Conservation (phyloP, 2,329 filamentous ascomycete genomes). For the Nemania bipapillata region DNA sequence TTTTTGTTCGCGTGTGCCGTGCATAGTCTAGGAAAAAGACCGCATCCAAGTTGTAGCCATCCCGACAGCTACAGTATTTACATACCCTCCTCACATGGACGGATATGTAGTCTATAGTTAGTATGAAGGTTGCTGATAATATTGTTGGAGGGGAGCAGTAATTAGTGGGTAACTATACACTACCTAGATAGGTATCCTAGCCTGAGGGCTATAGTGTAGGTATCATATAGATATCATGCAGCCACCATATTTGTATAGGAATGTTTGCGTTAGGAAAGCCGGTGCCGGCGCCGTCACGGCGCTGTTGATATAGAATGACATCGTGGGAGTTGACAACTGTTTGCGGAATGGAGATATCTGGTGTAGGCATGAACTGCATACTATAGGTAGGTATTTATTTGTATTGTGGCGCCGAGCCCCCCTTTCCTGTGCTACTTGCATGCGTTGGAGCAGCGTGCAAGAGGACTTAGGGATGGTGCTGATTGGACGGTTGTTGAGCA, state of each 20-base stretch:
- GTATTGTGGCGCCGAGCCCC: slow-evolving; percentile 43
- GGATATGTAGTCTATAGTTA: no score
- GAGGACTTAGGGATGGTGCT: slow-evolving; percentile 30
- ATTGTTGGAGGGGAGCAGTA: no score
- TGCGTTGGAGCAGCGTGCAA: slow-evolving; percentile 37
- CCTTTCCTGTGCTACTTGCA: slow-evolving; percentile 40
- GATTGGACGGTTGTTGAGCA: slow-evolving; percentile 42
- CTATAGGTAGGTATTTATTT: slow-evolving; percentile 33
- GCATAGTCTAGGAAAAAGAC: slow-evolving; percentile 7
- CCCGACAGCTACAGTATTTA: not conserved
- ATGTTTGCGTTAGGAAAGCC: not conserved
- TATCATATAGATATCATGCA: not conserved
- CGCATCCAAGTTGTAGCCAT: not conserved
- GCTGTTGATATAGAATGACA: not conserved
- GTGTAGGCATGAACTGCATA: not conserved
- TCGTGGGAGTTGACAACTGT: not conserved
- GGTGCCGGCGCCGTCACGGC: not conserved
- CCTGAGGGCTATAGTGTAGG: not conserved
- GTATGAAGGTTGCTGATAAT: no score
- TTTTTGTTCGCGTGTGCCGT: slow-evolving; percentile 8
- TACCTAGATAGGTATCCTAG: not conserved
- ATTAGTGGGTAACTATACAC: no score
- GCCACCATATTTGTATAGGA: no score
- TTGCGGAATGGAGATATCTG: slow-evolving; percentile 30
- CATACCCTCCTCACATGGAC: no score